Percentiles rank a stretch among this genome's conserved stretches.
Evolutionary conservation across 768 basidiomycete genomes (phyloP).

Genomic region (Termitomyces sp.): DNA sequence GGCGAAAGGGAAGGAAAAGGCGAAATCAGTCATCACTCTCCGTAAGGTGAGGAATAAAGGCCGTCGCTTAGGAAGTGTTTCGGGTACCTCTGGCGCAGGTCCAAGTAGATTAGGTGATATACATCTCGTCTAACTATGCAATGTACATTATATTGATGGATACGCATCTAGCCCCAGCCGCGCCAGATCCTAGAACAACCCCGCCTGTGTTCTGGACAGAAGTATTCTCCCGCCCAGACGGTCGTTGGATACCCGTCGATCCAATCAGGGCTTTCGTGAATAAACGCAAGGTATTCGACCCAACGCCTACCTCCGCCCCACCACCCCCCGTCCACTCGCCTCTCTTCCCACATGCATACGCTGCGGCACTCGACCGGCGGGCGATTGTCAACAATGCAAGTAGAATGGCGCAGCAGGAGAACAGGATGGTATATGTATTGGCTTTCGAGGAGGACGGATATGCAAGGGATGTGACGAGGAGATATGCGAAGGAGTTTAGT

Average conservation of each 20-base stretch:
- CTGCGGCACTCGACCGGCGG: conserved; percentile 12
- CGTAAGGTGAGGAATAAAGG: conserved; percentile 52
- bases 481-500: conserved; percentile 80
- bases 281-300: conserved; percentile 77
- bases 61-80: conserved; percentile 29
- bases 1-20: conserved; percentile 56
- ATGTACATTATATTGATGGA: not conserved
- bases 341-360: conserved; percentile 16
- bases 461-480: conserved; percentile 84
- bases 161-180: conserved; percentile 14
- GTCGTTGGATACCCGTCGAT: conserved; percentile 90
- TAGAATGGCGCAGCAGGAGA: conserved; percentile 36
- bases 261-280: conserved; percentile 78
- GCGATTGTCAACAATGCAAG: conserved; percentile 21
- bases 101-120: conserved; percentile 19
- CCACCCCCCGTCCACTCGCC: conserved; percentile 9
- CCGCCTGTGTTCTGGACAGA: conserved; percentile 97
- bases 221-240: conserved; percentile 89
- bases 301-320: conserved; percentile 32
- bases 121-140: not conserved
- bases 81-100: conserved; percentile 15
- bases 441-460: conserved; percentile 94
- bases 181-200: conserved; percentile 51
- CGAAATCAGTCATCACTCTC: conserved; percentile 49
- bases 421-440: conserved; percentile 89